Conservation (phyloP, 2,329 filamentous ascomycete species). For the Lachnum nothofagi region DNA sequence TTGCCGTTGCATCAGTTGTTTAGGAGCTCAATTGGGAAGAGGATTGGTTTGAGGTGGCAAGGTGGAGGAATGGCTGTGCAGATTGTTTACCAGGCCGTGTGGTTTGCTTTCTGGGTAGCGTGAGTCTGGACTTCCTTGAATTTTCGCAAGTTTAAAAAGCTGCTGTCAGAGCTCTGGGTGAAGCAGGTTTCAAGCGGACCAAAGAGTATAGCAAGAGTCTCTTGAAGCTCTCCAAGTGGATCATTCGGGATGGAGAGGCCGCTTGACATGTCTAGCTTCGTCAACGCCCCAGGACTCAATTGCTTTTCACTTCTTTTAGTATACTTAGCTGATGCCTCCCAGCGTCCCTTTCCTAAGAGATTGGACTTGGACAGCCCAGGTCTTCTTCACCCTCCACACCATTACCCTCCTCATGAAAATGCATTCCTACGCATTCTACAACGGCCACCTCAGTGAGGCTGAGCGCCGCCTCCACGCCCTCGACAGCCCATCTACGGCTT, state of each 20-base stretch:
- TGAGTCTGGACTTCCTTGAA: conserved; percentile 33
- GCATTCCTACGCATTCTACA: conserved; percentile 98
- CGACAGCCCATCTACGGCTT: conserved; percentile 68
- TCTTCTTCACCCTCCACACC: conserved; percentile 87
- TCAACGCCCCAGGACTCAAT: too few species aligned
- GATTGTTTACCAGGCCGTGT: conserved; percentile 71
- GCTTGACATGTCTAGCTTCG: not conserved
- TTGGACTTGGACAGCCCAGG: conserved; percentile 97
- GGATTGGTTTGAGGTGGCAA: conserved; percentile 62
- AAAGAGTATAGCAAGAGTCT: too few species aligned
- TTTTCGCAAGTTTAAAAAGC: not conserved
- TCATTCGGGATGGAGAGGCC: too few species aligned
- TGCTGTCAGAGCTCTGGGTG: not conserved
- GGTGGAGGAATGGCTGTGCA: conserved; percentile 75
- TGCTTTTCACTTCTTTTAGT: not conserved
- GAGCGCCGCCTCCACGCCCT: conserved; percentile 74
- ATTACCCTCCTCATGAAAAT: conserved; percentile 97
- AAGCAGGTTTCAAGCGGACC: not conserved
- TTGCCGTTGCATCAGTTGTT: conserved; percentile 69
- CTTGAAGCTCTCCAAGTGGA: too few species aligned
- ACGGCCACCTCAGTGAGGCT: conserved; percentile 86
- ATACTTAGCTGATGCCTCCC: conserved; percentile 21
- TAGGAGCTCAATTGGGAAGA: conserved; percentile 46
- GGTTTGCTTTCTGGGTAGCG: conserved; percentile 78
- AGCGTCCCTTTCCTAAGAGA: conserved; percentile 74